Percentiles rank a stretch among this genome's conserved stretches.
Evolutionary conservation across 2,329 filamentous ascomycete genomes (phyloP).

Genomic region (Fusarium sp.): DNA sequence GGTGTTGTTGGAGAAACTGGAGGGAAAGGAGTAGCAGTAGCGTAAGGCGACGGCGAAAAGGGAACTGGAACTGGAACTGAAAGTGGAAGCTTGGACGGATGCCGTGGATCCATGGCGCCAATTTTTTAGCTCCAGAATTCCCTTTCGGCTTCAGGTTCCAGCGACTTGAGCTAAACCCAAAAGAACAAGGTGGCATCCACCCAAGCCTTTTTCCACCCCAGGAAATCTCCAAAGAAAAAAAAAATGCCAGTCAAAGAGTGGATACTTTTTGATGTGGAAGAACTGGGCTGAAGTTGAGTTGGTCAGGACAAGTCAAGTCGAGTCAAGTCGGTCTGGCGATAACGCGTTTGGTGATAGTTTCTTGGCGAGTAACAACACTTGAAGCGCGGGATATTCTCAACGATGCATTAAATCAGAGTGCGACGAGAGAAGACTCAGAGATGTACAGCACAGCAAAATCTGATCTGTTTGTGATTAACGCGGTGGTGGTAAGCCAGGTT

Average conservation of each 20-base stretch:
- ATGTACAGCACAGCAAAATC: neutral
- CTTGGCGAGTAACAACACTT: neutral
- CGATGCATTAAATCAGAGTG: too few relatives aligned
- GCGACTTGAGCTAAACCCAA: conserved; percentile 3
- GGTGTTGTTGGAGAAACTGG: conserved; percentile 32
- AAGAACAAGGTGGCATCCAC: conserved; percentile 8
- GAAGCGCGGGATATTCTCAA: too few relatives aligned
- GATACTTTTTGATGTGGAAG: conserved; percentile 15
- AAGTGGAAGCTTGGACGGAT: conserved; percentile 49
- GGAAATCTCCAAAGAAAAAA: conserved; percentile 41
- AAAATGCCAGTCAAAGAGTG: conserved; percentile 33
- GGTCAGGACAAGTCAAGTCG: neutral
- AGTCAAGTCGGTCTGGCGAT: conserved; percentile 13
- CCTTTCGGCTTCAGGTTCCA: conserved; percentile 37
- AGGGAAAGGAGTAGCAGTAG: conserved; percentile 45
- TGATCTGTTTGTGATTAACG: conserved; percentile 17
- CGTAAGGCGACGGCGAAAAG: conserved; percentile 49
- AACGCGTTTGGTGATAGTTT: neutral
- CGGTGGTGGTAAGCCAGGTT: conserved; percentile 13
- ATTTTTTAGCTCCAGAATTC: conserved; percentile 53
- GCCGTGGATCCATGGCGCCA: conserved; percentile 51
- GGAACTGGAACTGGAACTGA: neutral
- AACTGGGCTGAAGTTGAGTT: neutral
- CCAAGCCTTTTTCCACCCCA: conserved; percentile 45
- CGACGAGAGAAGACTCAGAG: too few relatives aligned